Evolutionary conservation across 2,329 filamentous ascomycete genomes (phyloP), one percentile per base, ranked within the genome.

Genomic region (Fusarium miscanthi): DNA sequence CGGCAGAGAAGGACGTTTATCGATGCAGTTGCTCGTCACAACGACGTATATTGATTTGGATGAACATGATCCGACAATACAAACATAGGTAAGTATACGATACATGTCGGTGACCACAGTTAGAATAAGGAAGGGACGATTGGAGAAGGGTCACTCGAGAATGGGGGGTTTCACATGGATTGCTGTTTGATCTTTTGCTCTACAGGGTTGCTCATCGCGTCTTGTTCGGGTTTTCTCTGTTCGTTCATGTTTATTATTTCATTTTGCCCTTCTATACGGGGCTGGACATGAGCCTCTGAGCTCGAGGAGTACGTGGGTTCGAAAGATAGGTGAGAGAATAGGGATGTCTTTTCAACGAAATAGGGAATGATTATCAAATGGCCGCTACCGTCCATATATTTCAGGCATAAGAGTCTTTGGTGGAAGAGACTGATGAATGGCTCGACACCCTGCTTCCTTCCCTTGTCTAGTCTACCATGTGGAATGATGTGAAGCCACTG

Each of bases 271-370:
- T 63, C 35, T 30, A 63, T 37, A 54, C 31, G 30, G 51, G 38
- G 21, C 41, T 27, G 48, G 53, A 56, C 45, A 63, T 48, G 68
- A 63, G 63, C 68, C 59, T 63, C 37, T 56, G 58, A 48, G 66
- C 66, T 69, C 58, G 16, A 33, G 70, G 56, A 61, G 66, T 73
- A 70, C 57, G 52, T 30, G 49, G 60, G 45, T 53, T 54, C 33
- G 54, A 53, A 21, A n/a, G 58, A 48, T 60, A 45, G 54, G 37
- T 13, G 45, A 51, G 40, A 40, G 33, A 54, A 66, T 38, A 57
- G 40, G 46, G 31, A 41, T 58, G 43, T 43, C 35, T 70, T 52
- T 46, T 53, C 35, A 45, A 43, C n/a, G 51, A 59, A 42, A 60
- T 38, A 41, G 46, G 49, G 49, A 38, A 40, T 33, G 38, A 40